Evolutionary conservation across 1,139 yeast genomes (phyloP).

Genomic region (Debaryomyces singareniensis): DNA sequence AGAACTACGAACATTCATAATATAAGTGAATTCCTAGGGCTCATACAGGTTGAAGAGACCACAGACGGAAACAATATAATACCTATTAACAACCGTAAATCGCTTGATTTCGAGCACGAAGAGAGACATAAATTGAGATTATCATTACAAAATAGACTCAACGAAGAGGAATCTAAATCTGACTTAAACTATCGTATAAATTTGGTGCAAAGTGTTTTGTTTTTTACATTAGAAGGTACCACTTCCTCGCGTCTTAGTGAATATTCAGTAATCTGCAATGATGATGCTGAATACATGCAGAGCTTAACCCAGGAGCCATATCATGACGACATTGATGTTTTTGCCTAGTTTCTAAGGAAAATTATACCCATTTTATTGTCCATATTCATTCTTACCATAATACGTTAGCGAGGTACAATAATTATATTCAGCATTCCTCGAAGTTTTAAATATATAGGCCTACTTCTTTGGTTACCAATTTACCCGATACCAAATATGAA

Average conservation of each 20-base stretch:
- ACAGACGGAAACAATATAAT: constrained; percentile 6
- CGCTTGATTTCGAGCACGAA: constrained; percentile 18
- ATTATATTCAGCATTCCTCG: too few species aligned
- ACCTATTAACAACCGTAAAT: constrained; percentile 19
- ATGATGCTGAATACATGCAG: not conserved
- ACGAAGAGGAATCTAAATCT: constrained; percentile 1
- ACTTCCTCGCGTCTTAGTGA: constrained; percentile 6
- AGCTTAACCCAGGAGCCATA: not conserved
- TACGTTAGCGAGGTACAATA: too few species aligned
- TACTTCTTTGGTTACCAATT: too few species aligned
- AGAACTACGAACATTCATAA: constrained; percentile 19
- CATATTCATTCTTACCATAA: too few species aligned
- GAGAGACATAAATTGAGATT: constrained; percentile 13
- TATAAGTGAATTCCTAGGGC: constrained; percentile 16
- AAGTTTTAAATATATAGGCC: too few species aligned
- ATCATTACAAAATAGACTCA: constrained; percentile 12
- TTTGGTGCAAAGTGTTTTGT: constrained; percentile 22
- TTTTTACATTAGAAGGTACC: constrained; percentile 12
- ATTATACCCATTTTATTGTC: too few species aligned
- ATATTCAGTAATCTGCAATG: too few species aligned
- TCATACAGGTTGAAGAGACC: constrained; percentile 10
- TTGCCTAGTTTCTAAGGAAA: too few species aligned
- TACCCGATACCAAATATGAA: too few species aligned
- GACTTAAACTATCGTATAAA: constrained; percentile 8
- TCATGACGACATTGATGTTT: not conserved